Evolutionary conservation across 169 alveolate genomes (phyloP), one percentile per base, ranked within the genome.

Genomic region (Eimeria tenella): DNA sequence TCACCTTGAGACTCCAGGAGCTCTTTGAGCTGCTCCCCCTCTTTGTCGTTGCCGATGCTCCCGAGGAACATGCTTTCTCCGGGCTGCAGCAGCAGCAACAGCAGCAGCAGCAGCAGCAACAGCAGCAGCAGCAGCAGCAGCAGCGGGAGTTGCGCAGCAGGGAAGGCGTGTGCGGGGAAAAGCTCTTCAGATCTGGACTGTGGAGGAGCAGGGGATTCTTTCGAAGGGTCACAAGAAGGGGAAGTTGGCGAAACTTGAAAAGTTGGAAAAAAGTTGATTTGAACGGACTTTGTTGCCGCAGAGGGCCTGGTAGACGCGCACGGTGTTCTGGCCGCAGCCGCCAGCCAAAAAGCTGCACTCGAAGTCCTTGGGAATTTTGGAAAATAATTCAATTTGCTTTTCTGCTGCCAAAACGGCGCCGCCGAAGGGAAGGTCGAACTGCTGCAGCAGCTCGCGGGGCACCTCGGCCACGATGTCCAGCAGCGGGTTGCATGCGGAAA

Each of bases 401-500:
- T 95, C 96, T 52, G 86, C 93, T 3, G 98, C 98, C n/a, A 96
- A 95, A 50, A 93, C 87, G 83, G 98, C 98, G 19, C 84, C 77
- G 68, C 97, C 97, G 9, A 75, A 88, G 55, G 49, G 9, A 21
- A 97, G 91, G 17, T 83, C 96, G 94, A 96, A 97, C 50, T 95
- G 94, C 21, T 94, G 95, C 52, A 97, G 75, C 25, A 95, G n/a
- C 5, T 42, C 3, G 23, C 50, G 15, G 23, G 88, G 90, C 31
- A 86, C 96, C 23, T 60, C 88, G 10, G 97, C 96, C 52, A 92
- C 95, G 86, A 97, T 95, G 93, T 97, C 99, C 79, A 97, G 93
- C 55, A 97, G 97, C 9, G 99, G 98, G 88, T 97, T 96, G 74
- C 98, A 98, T 52, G 97, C 95, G 23, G 96, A 97, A 11, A 97